Percentiles rank a stretch among this genome's conserved stretches.
Conservation (phyloP, 306 rosid genomes). For the Ochetophila trinervis region DNA sequence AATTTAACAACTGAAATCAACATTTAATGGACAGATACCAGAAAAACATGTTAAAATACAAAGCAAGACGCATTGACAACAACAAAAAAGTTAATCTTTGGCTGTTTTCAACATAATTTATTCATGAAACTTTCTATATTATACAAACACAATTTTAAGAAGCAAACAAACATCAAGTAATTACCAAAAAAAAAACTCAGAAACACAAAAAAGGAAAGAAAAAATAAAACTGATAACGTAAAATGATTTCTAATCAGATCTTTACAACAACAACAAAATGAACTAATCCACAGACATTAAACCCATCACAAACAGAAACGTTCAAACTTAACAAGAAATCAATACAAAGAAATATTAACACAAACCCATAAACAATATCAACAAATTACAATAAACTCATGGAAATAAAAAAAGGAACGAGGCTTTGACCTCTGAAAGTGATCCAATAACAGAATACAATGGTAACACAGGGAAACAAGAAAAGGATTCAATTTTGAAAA, state of each 20-base stretch:
- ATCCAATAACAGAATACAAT: slow-evolving; percentile 11
- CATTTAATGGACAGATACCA: not conserved
- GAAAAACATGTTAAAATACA: slow-evolving; percentile 4
- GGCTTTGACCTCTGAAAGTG: slow-evolving; percentile 13
- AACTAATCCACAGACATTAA: not conserved
- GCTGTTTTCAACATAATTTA: not conserved
- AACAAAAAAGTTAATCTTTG: not conserved
- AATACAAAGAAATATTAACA: slow-evolving; percentile 2
- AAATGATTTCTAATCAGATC: slow-evolving; percentile 28
- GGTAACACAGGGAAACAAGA: not conserved
- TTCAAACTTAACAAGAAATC: slow-evolving; percentile 12
- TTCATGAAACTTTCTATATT: slow-evolving; percentile 4
- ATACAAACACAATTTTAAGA: not conserved
- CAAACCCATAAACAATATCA: slow-evolving; percentile 25
- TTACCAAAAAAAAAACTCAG: slow-evolving; percentile 9
- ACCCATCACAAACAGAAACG: slow-evolving; percentile 13
- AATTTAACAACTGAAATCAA: slow-evolving; percentile 10
- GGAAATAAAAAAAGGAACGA: not conserved
- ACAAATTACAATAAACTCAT: slow-evolving; percentile 5
- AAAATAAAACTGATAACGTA: not conserved
- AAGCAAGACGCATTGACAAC: slow-evolving; percentile 6
- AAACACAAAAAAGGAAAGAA: slow-evolving; percentile 4
- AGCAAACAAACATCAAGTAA: slow-evolving; percentile 7
- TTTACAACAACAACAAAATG: slow-evolving; percentile 26
- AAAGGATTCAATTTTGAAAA: slow-evolving; percentile 11